Percentiles rank a stretch among this genome's conserved stretches.
These are phyloP conservation scores for Neurospora sp. DNA, from an alignment of 495 filamentous ascomycete genomes.

Conservation along the genomic window DNA sequence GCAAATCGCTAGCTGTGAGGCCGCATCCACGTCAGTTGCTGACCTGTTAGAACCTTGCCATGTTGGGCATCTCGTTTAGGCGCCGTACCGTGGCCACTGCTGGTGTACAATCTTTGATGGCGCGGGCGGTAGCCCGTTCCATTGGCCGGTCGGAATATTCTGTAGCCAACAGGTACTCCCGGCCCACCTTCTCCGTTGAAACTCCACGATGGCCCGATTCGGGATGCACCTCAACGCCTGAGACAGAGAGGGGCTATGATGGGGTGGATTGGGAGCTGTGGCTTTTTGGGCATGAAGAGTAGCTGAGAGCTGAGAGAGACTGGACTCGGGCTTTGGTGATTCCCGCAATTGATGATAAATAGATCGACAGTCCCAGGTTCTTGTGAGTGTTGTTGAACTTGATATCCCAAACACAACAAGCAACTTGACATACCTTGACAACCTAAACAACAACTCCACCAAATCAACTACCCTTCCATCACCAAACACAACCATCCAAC, in stretches of 20 bases:
- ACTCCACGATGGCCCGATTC: neutral
- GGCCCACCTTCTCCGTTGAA: neutral
- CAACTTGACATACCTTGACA: neutral
- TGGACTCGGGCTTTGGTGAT: neutral
- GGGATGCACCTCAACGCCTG: neutral
- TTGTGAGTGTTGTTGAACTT: neutral
- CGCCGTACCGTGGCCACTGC: neutral
- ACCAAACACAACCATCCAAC: neutral
- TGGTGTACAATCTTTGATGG: neutral
- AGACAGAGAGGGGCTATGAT: neutral
- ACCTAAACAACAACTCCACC: neutral
- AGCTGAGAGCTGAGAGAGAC: neutral
- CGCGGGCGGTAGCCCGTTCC: neutral
- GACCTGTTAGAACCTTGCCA: neutral
- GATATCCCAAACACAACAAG: neutral
- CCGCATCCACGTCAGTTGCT: neutral
- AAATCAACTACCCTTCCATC: neutral
- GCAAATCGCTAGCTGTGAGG: neutral
- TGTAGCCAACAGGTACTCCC: neutral
- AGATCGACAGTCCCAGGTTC: neutral
- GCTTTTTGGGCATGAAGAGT: neutral
- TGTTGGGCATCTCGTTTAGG: neutral
- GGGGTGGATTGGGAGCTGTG: neutral
- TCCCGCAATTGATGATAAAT: neutral
- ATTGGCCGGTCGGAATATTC: neutral